phyloP scores from a whole-genome alignment of 768 basidiomycete species.

The Naganishia vishniacii region DNA sequence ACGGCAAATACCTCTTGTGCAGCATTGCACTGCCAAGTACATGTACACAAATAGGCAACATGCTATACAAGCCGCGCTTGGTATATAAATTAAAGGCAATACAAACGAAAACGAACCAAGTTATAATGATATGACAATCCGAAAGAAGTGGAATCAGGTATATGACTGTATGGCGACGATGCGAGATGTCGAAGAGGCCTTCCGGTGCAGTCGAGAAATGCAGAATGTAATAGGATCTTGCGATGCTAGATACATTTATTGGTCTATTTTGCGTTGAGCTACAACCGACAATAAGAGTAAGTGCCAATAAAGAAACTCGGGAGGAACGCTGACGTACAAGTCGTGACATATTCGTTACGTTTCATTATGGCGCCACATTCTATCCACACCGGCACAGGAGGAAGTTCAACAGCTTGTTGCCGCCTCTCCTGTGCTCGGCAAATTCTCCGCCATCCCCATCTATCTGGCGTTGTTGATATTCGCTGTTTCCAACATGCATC shows the following conservation, averaged over 20 bases:
- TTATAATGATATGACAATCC: not conserved
- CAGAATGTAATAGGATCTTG: not conserved
- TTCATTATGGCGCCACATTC: not conserved
- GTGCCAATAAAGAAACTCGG: too few relatives aligned
- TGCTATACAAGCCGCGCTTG: not conserved
- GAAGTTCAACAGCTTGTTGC: conserved; percentile 42
- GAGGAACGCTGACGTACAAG: too few relatives aligned
- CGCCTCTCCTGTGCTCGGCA: conserved; percentile 34
- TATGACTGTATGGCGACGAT: not conserved
- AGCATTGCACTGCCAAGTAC: too few relatives aligned
- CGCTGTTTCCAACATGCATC: conserved; percentile 25
- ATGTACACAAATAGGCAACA: not conserved
- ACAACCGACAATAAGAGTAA: not conserved
- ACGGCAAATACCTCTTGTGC: too few relatives aligned
- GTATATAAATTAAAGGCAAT: not conserved
- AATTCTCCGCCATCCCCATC: conserved; percentile 40
- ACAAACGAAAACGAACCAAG: not conserved
- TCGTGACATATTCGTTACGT: conserved; percentile 13
- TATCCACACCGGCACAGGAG: conserved; percentile 44
- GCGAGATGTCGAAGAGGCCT: not conserved
- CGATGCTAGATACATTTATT: not conserved
- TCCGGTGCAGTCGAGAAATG: not conserved
- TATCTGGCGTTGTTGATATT: conserved; percentile 31
- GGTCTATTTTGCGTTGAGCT: conserved; percentile 14
- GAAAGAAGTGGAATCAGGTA: not conserved